Conservation (phyloP, 2,329 filamentous ascomycete species). For the Penicillium sp. region DNA sequence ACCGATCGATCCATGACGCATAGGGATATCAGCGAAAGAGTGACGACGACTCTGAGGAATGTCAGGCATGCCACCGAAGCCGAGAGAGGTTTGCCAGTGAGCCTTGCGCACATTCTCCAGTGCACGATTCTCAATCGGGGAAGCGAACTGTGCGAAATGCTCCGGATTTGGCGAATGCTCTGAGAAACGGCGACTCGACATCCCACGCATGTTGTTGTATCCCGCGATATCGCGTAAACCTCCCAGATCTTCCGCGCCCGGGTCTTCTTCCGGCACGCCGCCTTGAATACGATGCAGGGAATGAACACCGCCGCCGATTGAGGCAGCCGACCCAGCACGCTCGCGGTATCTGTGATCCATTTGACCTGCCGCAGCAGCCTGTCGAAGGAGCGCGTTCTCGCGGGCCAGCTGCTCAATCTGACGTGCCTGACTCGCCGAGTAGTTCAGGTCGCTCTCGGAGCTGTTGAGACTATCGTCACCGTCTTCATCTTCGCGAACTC, state of each 20-base stretch:
- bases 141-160: conserved; percentile 38
- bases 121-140: conserved; percentile 44
- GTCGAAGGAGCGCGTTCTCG: conserved; percentile 50
- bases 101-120: conserved; percentile 49
- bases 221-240: conserved; percentile 43
- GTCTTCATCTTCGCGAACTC: conserved; percentile 52
- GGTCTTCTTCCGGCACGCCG: conserved; percentile 47
- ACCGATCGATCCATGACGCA: conserved; percentile 47
- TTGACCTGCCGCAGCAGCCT: conserved; percentile 45
- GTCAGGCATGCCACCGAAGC: conserved; percentile 49
- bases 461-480: conserved; percentile 42
- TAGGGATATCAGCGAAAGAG: conserved; percentile 54
- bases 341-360: conserved; percentile 42
- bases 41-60: conserved; percentile 53
- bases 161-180: conserved; percentile 47
- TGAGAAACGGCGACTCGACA: conserved; percentile 44
- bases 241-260: conserved; percentile 47
- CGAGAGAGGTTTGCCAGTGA: conserved; percentile 54
- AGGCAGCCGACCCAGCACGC: conserved; percentile 44
- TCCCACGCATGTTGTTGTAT: conserved; percentile 42
- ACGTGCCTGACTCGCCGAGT: conserved; percentile 43
- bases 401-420: conserved; percentile 49
- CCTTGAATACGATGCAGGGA: conserved; percentile 43
- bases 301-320: conserved; percentile 33
- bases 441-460: conserved; percentile 41